Percentiles rank a stretch among this genome's conserved stretches.
Evolutionary conservation across 495 filamentous ascomycete species (phyloP).

Genomic region (Lindgomyces ingoldianus): DNA sequence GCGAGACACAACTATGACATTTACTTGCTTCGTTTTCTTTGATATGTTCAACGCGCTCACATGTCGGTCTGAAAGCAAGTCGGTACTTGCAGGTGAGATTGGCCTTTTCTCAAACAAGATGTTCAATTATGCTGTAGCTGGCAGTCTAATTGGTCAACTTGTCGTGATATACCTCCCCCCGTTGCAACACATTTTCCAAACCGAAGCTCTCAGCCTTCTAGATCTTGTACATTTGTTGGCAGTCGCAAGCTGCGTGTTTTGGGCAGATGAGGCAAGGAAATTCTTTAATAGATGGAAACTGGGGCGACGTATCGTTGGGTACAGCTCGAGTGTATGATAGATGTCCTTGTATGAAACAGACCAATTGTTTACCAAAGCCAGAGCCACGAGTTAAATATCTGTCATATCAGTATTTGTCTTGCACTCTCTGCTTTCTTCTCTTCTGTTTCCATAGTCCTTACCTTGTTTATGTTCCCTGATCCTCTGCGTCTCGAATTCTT

Average conservation of each 20-base stretch:
- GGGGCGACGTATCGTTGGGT: slow-evolving; percentile 44
- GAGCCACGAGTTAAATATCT: not conserved
- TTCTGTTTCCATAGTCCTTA: no score
- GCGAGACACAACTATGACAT: slow-evolving; percentile 98
- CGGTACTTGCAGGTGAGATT: slow-evolving; percentile 81
- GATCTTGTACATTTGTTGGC: slow-evolving; percentile 72
- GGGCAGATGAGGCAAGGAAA: slow-evolving; percentile 90
- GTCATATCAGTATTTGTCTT: not conserved
- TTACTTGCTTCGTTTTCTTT: slow-evolving; percentile 96
- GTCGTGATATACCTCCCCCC: slow-evolving; percentile 92
- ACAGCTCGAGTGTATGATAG: slow-evolving; percentile 52
- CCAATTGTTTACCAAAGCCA: not conserved
- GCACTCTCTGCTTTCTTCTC: no score
- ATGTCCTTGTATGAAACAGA: not conserved
- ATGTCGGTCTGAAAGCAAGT: slow-evolving; percentile 89
- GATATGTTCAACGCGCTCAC: slow-evolving; percentile 98
- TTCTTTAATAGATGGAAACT: slow-evolving; percentile 48
- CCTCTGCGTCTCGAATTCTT: no score
- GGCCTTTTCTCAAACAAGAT: slow-evolving; percentile 80
- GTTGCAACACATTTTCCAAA: slow-evolving; percentile 92
- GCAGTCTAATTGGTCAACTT: slow-evolving; percentile 80
- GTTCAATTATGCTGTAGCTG: slow-evolving; percentile 91
- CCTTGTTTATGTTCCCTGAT: no score
- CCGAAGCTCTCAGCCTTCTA: slow-evolving; percentile 71
- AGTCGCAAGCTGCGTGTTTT: slow-evolving; percentile 87